Evolutionary conservation across 305 asterid genomes (phyloP).

Genomic region (Fraxinus ornus): DNA sequence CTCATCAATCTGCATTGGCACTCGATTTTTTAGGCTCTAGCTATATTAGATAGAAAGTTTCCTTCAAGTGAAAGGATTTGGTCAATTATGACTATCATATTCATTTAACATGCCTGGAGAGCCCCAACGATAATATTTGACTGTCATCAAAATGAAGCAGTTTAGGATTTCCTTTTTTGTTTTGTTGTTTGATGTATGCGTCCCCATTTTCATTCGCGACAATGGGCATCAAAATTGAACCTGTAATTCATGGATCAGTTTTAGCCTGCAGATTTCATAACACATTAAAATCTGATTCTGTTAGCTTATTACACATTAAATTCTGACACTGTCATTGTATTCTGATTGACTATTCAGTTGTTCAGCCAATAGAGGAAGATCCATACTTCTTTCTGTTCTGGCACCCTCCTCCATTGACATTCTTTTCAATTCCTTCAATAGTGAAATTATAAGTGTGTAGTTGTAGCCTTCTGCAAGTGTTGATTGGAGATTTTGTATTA

Average conservation of each 20-base stretch:
- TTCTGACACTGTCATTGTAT: not conserved
- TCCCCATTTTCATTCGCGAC: not conserved
- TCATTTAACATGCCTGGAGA: not conserved
- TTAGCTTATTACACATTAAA: not conserved
- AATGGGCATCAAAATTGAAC: not conserved
- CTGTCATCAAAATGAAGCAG: not conserved
- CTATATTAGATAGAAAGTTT: not conserved
- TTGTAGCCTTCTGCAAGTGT: not conserved
- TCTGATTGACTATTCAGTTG: not conserved
- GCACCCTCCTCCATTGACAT: not conserved
- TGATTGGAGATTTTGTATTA: not conserved
- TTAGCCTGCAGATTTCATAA: not conserved
- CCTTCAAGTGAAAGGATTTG: not conserved
- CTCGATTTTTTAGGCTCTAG: not conserved
- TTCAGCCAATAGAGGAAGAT: not conserved
- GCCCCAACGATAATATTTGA: not conserved
- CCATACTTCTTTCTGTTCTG: not conserved
- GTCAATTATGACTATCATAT: not conserved
- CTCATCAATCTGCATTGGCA: not conserved
- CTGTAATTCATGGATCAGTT: not conserved
- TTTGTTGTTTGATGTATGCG: not conserved
- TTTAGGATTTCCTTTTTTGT: not conserved
- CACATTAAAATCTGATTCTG: not conserved
- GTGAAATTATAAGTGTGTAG: not conserved
- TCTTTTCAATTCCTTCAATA: not conserved